Percentiles rank a stretch among this genome's conserved stretches.
phyloP scores from a whole-genome alignment of 768 basidiomycete species.

The Rhizopogon vinicolor region DNA sequence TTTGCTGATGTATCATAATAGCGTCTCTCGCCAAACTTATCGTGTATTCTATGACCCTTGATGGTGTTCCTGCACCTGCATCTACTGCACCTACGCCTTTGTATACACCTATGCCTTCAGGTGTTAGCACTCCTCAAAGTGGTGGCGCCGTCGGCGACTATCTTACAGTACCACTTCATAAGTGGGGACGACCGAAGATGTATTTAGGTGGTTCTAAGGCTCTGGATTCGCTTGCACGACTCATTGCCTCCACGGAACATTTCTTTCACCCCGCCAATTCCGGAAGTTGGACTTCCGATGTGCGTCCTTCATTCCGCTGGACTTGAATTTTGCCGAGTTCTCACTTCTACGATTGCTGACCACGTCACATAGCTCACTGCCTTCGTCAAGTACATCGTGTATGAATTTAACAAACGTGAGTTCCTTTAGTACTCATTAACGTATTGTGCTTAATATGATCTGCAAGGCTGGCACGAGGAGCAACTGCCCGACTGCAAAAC shows the following conservation, averaged over 20 bases:
- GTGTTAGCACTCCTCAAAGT: conserved; percentile 35
- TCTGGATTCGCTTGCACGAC: conserved; percentile 76
- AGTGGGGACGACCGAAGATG: conserved; percentile 33
- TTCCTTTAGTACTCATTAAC: background rate
- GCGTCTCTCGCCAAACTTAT: conserved; percentile 82
- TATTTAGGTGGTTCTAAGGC: conserved; percentile 85
- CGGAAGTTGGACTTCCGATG: conserved; percentile 30
- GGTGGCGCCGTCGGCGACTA: conserved; percentile 43
- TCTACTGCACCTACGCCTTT: conserved; percentile 71
- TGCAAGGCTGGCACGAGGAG: conserved; percentile 76
- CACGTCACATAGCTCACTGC: background rate
- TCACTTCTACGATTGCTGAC: conserved; percentile 2
- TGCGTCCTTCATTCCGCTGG: conserved; percentile 24
- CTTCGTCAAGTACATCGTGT: conserved; percentile 66
- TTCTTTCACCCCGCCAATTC: conserved; percentile 14
- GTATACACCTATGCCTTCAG: conserved; percentile 66
- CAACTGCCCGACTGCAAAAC: conserved; percentile 76
- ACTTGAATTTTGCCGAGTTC: background rate
- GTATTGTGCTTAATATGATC: conserved; percentile 1
- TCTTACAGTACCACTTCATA: conserved; percentile 54
- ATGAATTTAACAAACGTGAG: conserved; percentile 80
- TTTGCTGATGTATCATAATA: conserved; percentile 19
- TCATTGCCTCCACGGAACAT: conserved; percentile 83
- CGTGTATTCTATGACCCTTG: conserved; percentile 82
- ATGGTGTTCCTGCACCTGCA: conserved; percentile 48